phyloP scores from a whole-genome alignment of 208 protist species.

The Leishmania mexicana region DNA sequence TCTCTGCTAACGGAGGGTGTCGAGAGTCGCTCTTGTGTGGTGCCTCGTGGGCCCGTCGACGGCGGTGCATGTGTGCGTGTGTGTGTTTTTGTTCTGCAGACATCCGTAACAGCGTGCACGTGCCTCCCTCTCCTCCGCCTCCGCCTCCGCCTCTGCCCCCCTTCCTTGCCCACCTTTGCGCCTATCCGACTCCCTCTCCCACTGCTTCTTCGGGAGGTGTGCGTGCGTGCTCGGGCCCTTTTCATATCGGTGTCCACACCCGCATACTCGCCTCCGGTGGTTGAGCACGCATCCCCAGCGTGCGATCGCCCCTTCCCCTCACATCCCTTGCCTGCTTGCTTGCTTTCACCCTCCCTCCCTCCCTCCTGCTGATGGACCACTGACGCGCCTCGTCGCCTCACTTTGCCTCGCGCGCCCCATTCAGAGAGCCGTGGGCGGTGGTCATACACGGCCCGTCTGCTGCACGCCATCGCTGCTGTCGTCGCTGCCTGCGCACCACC shows the following conservation, averaged over 20 bases:
- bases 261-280: not conserved
- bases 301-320: not conserved
- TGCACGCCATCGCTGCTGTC: not conserved
- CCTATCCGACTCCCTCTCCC: not conserved
- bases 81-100: not conserved
- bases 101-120: not conserved
- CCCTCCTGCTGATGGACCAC: not conserved
- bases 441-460: not conserved
- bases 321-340: not conserved
- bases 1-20: slow-evolving; percentile 1
- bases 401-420: not conserved
- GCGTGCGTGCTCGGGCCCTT: not conserved
- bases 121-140: no score
- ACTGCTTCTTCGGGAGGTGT: not conserved
- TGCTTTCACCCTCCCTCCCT: not conserved
- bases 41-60: not conserved
- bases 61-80: not conserved
- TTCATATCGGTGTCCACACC: not conserved
- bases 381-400: not conserved
- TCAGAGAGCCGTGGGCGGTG: not conserved
- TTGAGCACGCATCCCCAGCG: not conserved
- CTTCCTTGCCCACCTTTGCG: not conserved
- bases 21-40: not conserved
- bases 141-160: not conserved
- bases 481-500: not conserved